Evolutionary conservation across 2,329 filamentous ascomycete genomes (phyloP).

Genomic region (Diaporthe eres): DNA sequence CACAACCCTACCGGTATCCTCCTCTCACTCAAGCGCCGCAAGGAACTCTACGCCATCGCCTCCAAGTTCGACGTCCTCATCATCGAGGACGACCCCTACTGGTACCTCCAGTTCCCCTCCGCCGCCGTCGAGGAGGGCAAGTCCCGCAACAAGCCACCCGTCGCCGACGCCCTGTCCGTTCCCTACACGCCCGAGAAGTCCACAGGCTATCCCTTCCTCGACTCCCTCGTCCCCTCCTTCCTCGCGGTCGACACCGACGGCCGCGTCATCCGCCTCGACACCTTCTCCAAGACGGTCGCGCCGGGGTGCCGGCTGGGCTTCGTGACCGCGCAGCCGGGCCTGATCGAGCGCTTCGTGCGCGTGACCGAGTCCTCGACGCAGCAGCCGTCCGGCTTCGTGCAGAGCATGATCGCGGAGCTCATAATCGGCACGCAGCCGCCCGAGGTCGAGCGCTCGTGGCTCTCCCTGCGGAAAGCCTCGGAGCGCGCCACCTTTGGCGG

Average conservation of each 20-base stretch:
- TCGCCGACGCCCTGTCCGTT: constrained; percentile 51
- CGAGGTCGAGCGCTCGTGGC: constrained; percentile 58
- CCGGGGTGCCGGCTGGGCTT: constrained; percentile 92
- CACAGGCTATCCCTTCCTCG: constrained; percentile 82
- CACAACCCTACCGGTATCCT: constrained; percentile 90
- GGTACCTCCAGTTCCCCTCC: constrained; percentile 91
- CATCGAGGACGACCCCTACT: constrained; percentile 95
- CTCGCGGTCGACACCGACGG: constrained; percentile 86
- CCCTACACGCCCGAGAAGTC: constrained; percentile 53
- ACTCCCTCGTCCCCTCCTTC: constrained; percentile 87
- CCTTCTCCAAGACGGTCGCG: constrained; percentile 93
- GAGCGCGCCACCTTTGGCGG: constrained; percentile 65
- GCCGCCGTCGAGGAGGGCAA: constrained; percentile 68
- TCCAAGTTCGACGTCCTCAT: constrained; percentile 91
- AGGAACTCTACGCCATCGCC: constrained; percentile 84
- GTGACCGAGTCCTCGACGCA: constrained; percentile 85
- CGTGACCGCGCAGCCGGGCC: constrained; percentile 85
- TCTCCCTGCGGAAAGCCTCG: constrained; percentile 59
- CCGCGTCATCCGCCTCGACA: constrained; percentile 90
- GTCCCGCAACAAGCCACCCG: constrained; percentile 55
- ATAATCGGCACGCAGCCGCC: constrained; percentile 78
- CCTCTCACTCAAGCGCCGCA: constrained; percentile 79
- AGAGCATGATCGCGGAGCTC: constrained; percentile 83
- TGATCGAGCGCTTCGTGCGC: constrained; percentile 81
- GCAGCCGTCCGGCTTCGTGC: constrained; percentile 91